Base-by-base conservation (phyloP, 495 filamentous ascomycete species). In the Daldinia vernicosa region DNA sequence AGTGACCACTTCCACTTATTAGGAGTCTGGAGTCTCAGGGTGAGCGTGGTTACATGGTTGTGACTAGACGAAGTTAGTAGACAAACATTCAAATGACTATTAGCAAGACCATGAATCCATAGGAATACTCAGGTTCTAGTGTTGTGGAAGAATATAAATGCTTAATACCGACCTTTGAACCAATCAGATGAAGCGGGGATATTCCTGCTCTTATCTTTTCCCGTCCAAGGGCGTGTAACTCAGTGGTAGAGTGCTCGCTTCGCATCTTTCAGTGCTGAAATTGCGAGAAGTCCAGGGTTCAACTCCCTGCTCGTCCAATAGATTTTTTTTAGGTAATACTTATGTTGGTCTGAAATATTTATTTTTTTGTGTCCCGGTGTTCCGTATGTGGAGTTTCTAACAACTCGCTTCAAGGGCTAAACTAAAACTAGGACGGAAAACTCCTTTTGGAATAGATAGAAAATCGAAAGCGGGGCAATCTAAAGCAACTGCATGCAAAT, bases 1-100 rank as follows among this genome's bases (percentile, higher is more conserved):
- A 5, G 75, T 82, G 0, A 78, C 83, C 51, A 81, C 81, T 1
- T 74, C 79, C 12, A 80, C 80, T 0, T 87, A 87, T 55, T 87
- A 70, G 71, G 54, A 59, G 26, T 27, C 26, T 53, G 71, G 54
- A 59, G 26, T 27, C 26, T 53, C 24, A 2, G 50, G 50, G 24
- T 6, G 8, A 24, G 11, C 12, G 9, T 14, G 50, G 24, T 28
- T 22, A 28, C 12, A 0, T 52, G 47, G 15, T 17, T 52, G 32
- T 52, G 11, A 12, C 22, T 32, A 32, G 30, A 9, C 30, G 9
- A 32, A 33, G 8, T 0, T 33, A 12, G 32, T 33, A 33, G 32
- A 33, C 2, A 33, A 12, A 11, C 32, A 11, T 12, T 33, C 2
- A 33, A 11, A 33, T 33, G 9, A 3, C 9, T 11, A 33, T 33